Conservation (phyloP, 352 stramenopile species). For the Globisporangium carolinianum region DNA sequence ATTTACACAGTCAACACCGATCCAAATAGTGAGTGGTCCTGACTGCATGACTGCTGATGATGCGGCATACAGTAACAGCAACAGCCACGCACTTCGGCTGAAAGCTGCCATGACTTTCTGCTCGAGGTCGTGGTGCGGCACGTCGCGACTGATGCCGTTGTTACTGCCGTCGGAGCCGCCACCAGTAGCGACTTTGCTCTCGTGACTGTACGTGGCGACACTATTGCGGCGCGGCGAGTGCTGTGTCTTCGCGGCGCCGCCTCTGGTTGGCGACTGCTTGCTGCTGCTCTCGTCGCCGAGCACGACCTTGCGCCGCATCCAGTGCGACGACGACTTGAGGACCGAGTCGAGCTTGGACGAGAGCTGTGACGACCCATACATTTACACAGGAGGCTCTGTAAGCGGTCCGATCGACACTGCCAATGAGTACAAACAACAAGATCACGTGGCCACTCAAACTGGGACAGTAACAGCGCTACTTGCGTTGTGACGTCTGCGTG, state of each 20-base stretch:
- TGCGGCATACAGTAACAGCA: not conserved
- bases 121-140: slow-evolving; percentile 21
- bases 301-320: slow-evolving; percentile 51
- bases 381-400: not conserved
- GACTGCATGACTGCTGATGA: no score
- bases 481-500: slow-evolving; percentile 16
- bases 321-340: slow-evolving; percentile 35
- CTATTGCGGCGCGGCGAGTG: slow-evolving; percentile 17
- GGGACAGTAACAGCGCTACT: not conserved
- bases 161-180: no score
- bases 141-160: slow-evolving; percentile 12
- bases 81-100: slow-evolving; percentile 32
- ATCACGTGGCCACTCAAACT: not conserved
- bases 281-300: slow-evolving; percentile 29
- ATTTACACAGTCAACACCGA: not conserved
- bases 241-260: no score
- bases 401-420: not conserved
- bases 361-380: slow-evolving; percentile 19
- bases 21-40: not conserved
- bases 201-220: not conserved
- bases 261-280: slow-evolving; percentile 7
- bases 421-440: not conserved
- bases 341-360: slow-evolving; percentile 56
- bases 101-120: slow-evolving; percentile 44
- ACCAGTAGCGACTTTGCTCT: not conserved